A percentile compares a stretch with the other conserved stretches of the same genome.
phyloP scores from a whole-genome alignment of 495 filamentous ascomycete species.

The Podospora pseudocomata region DNA sequence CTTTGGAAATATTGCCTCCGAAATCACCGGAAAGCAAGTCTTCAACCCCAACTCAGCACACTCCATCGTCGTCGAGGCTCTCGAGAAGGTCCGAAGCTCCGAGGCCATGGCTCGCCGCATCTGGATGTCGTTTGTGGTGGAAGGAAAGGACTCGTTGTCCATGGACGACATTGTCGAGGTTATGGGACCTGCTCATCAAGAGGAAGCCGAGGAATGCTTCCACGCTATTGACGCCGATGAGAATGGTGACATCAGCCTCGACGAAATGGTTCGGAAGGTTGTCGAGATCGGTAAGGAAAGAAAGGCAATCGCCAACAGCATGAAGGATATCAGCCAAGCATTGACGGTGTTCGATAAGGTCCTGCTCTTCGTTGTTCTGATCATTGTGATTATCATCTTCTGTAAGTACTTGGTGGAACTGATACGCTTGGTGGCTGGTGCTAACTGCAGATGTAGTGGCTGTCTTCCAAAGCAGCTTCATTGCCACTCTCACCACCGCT shows the following conservation, averaged over 20 bases:
- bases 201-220: constrained; percentile 82
- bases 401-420: constrained; percentile 39
- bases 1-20: constrained; percentile 90
- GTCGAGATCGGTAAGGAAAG: constrained; percentile 77
- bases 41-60: constrained; percentile 89
- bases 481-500: constrained; percentile 86
- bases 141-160: constrained; percentile 75
- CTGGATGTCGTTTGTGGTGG: constrained; percentile 97
- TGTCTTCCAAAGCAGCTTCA: constrained; percentile 80
- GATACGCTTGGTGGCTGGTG: constrained; percentile 18
- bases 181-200: constrained; percentile 64
- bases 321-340: constrained; percentile 96
- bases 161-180: constrained; percentile 83
- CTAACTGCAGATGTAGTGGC: constrained; percentile 49
- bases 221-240: constrained; percentile 72
- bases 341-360: constrained; percentile 86
- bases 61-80: constrained; percentile 79
- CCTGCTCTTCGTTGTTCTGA: constrained; percentile 69
- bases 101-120: constrained; percentile 88
- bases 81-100: constrained; percentile 75
- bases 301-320: constrained; percentile 80
- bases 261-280: constrained; percentile 90
- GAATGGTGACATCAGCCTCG: constrained; percentile 90
- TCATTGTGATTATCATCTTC: constrained; percentile 83
- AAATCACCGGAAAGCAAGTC: constrained; percentile 90